Base-by-base conservation (phyloP, 805 yeast species). In the Yarrowia deformans region DNA sequence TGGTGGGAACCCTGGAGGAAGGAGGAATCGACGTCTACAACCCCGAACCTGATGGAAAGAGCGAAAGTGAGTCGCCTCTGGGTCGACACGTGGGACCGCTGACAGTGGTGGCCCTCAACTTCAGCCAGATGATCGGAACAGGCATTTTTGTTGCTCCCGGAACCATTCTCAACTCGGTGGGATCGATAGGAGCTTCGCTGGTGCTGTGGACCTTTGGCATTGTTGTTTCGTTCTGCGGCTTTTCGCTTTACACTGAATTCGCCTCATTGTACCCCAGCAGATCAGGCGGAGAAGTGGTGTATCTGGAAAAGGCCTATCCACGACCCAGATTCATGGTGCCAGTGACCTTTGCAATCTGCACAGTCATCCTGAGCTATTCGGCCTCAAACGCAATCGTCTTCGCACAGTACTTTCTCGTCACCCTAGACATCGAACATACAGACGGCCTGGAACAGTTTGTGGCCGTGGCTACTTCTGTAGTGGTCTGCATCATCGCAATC, bases 171-270 rank as follows among this genome's bases (percentile, higher is more conserved):
- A 75, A 79, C 14, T 77, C 84, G 52, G 78, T 87, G 4, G 90
- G 91, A 5, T 84, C 87, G 14, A 87, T 88, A 8, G 90, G 90
- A 14, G 78, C 83, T 58, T 76, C 87, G 2, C 76, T 88, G 69
- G 73, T 85, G 43, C 76, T 88, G 71, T 88, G 90, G 90, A 73
- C 84, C 8, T 77, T 85, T 29, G 91, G 91, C 8, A 56, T 56
- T 1, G 39, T 56, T 16, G 39, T 56, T 5, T 56, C 63, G 12
- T 56, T 56, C 37, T 56, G 63, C 29, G 63, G 63, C 0, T 56
- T 56, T 9, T 18, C 63, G 3, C 45, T 56, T 10, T 56, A 56
- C 63, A 56, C 63, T 6, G 63, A 56, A n/a, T 56, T 56, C 12
- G 63, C 63, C 1, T 40, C 63, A 9, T 16, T 56, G 23, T 56